Conservation (phyloP, 345 rosid species). For the Murraya koenigii region DNA sequence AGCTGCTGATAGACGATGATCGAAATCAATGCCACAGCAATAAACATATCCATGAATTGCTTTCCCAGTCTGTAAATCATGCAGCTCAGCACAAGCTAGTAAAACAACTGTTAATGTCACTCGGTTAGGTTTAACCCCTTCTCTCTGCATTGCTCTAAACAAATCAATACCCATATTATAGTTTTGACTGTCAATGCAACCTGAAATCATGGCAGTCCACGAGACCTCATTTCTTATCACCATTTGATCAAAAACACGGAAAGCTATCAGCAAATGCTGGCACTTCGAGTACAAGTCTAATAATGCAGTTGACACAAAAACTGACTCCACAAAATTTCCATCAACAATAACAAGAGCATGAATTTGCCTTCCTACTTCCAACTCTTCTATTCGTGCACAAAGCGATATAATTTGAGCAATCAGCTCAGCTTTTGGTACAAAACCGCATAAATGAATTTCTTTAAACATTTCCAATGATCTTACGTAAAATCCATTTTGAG, state of each 20-base stretch:
- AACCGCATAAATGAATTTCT: conserved; percentile 36
- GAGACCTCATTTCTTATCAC: conserved; percentile 46
- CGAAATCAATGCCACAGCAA: conserved; percentile 34
- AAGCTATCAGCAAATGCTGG: conserved; percentile 28
- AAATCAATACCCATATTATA: conserved; percentile 31
- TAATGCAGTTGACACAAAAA: conserved; percentile 44
- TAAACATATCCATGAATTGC: conserved; percentile 56
- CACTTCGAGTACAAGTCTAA: conserved; percentile 48
- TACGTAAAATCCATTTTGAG: conserved; percentile 31
- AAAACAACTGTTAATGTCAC: conserved; percentile 37
- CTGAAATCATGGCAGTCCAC: conserved; percentile 58
- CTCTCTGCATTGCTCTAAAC: conserved; percentile 47
- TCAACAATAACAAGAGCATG: conserved; percentile 48
- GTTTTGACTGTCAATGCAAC: conserved; percentile 35
- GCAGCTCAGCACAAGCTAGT: conserved; percentile 34
- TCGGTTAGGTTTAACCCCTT: conserved; percentile 45
- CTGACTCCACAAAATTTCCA: conserved; percentile 29
- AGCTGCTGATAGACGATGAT: conserved; percentile 35
- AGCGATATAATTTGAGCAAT: conserved; percentile 42
- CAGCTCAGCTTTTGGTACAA: conserved; percentile 48
- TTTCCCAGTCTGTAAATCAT: conserved; percentile 30
- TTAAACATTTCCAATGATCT: conserved; percentile 29
- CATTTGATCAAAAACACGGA: conserved; percentile 37
- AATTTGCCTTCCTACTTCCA: conserved; percentile 33
- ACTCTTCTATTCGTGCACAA: conserved; percentile 25